Conservation (phyloP, 2,329 filamentous ascomycete genomes). For the Pseudocercospora crystallina region DNA sequence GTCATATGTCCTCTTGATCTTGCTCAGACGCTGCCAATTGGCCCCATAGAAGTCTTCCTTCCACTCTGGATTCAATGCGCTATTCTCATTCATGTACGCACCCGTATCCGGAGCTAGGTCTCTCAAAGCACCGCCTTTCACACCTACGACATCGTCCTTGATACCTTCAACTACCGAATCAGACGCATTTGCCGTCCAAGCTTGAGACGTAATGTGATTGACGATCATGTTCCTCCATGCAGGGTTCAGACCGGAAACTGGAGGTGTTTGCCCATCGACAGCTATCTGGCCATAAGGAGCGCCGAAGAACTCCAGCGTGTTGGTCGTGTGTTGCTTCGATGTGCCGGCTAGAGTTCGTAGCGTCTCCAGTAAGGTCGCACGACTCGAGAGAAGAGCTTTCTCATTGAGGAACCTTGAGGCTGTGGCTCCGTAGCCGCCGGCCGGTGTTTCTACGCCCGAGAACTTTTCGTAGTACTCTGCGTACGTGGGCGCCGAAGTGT, state of each 20-base stretch:
- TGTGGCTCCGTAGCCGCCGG: conserved; percentile 28
- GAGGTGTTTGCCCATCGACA: conserved; percentile 42
- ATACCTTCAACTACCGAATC: conserved; percentile 18
- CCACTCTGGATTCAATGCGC: conserved; percentile 20
- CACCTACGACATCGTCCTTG: conserved; percentile 34
- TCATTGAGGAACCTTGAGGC: conserved; percentile 6
- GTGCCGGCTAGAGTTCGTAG: conserved; percentile 27
- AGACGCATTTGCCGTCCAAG: conserved; percentile 22
- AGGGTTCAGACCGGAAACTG: conserved; percentile 50
- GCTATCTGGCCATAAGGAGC: conserved; percentile 30
- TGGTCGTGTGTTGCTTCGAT: conserved; percentile 26
- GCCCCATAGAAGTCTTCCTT: conserved; percentile 19
- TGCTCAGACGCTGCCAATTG: conserved; percentile 15
- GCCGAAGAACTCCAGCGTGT: conserved; percentile 41
- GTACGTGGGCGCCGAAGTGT: conserved; percentile 30
- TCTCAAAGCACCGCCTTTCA: conserved; percentile 35
- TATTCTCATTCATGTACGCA: conserved; percentile 40
- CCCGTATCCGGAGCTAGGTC: conserved; percentile 35
- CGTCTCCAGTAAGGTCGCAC: conserved; percentile 17
- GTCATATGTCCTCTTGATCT: conserved; percentile 20
- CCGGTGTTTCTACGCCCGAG: conserved; percentile 21
- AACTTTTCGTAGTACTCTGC: conserved; percentile 25
- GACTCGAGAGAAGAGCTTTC: conserved; percentile 23
- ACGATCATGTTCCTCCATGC: conserved; percentile 51
- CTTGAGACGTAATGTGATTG: conserved; percentile 32